Percentiles rank a stretch among this genome's conserved stretches.
Evolutionary conservation across 257 asterid species (phyloP).

Genomic region (Leptodermis oblonga): DNA sequence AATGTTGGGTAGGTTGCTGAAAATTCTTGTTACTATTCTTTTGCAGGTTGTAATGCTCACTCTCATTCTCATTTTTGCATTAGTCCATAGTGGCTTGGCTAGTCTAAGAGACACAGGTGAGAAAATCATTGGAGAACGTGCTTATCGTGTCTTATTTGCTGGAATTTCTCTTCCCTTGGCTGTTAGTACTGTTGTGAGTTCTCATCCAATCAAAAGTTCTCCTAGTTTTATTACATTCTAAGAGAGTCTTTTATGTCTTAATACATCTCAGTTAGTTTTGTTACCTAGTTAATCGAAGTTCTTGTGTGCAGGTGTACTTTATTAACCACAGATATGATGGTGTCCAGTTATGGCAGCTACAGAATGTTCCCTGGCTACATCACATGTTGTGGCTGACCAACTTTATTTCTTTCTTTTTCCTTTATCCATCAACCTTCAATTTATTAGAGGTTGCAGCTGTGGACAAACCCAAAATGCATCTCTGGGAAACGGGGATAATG

Average conservation of each 20-base stretch:
- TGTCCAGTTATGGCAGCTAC: slow-evolving; percentile 91
- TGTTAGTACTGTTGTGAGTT: slow-evolving; percentile 85
- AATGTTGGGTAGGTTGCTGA: slow-evolving; percentile 3
- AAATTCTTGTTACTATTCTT: slow-evolving; percentile 5
- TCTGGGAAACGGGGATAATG: slow-evolving; percentile 99
- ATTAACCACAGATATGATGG: slow-evolving; percentile 97
- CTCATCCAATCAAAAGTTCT: slow-evolving; percentile 16
- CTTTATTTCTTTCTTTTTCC: slow-evolving; percentile 80
- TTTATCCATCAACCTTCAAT: slow-evolving; percentile 93
- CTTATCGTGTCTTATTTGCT: slow-evolving; percentile 92
- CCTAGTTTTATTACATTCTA: neutral
- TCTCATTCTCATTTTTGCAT: slow-evolving; percentile 69
- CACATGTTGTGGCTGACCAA: slow-evolving; percentile 65
- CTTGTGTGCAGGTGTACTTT: slow-evolving; percentile 66
- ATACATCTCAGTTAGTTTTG: neutral
- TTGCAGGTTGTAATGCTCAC: slow-evolving; percentile 75
- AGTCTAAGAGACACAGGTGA: slow-evolving; percentile 95
- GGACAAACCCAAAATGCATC: slow-evolving; percentile 97
- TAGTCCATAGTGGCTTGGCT: slow-evolving; percentile 96
- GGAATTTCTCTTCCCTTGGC: slow-evolving; percentile 94
- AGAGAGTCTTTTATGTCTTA: neutral
- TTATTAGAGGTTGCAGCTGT: slow-evolving; percentile 95
- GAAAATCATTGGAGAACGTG: slow-evolving; percentile 92
- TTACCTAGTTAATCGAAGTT: slow-evolving; percentile 12
- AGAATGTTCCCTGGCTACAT: slow-evolving; percentile 70